Conservation (phyloP, 2,329 filamentous ascomycete genomes). For the Elsinoe arachidis region DNA sequence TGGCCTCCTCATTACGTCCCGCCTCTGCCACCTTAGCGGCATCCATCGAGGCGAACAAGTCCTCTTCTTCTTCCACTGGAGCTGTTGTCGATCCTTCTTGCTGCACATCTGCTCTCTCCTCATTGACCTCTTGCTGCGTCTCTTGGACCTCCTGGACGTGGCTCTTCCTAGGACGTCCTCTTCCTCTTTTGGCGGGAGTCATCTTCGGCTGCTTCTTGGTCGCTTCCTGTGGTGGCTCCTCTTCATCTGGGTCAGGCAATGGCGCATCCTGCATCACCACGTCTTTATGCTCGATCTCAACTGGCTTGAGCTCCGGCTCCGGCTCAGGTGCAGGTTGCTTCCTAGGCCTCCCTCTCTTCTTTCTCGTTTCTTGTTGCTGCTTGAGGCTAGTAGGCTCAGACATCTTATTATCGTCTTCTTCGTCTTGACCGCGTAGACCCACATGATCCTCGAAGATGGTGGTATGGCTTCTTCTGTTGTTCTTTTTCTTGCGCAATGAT, state of each 20-base stretch:
- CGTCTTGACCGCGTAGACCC: conserved; percentile 14
- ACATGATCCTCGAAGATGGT: conserved; percentile 31
- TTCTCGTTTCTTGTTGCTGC: conserved; percentile 27
- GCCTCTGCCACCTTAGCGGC: neutral
- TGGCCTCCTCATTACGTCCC: neutral
- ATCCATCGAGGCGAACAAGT: conserved; percentile 5
- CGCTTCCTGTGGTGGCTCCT: neutral
- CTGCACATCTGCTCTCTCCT: neutral
- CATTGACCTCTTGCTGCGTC: neutral
- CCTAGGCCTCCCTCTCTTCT: conserved; percentile 17
- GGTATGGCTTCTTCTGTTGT: conserved; percentile 23
- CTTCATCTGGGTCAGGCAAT: neutral
- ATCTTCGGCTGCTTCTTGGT: conserved; percentile 9
- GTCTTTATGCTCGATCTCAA: neutral
- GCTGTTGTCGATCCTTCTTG: neutral
- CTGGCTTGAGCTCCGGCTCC: neutral
- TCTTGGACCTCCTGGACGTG: neutral
- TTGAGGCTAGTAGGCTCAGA: conserved; percentile 17
- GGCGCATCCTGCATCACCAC: neutral
- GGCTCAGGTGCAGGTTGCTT: neutral
- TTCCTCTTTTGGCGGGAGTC: neutral
- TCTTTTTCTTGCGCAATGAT: neutral
- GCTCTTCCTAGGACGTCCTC: conserved; percentile 4
- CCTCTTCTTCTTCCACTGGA: conserved; percentile 3
- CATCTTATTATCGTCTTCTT: neutral